Evolutionary conservation across 2,329 filamentous ascomycete species (phyloP).

Genomic region (Blastomyces silverae): DNA sequence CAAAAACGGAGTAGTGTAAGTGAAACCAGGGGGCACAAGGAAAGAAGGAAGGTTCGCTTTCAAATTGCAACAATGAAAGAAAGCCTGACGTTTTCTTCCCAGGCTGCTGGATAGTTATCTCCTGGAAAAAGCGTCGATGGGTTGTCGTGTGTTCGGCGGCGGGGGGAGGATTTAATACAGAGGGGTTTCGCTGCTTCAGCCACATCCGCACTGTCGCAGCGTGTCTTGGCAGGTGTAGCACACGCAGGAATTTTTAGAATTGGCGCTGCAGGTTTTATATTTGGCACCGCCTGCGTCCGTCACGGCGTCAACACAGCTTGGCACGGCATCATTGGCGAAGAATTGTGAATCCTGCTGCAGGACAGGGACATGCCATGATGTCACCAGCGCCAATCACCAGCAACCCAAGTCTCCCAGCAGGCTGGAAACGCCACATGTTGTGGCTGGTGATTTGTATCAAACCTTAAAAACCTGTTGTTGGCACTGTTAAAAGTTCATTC

Average conservation of each 20-base stretch:
- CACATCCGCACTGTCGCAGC: not conserved
- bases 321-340: conserved; percentile 3
- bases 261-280: not conserved
- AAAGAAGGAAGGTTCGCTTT: not conserved
- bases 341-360: not conserved
- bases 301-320: conserved; percentile 6
- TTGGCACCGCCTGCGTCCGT: conserved; percentile 1
- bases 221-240: not conserved
- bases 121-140: not conserved
- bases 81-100: not conserved
- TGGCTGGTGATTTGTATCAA: conserved; percentile 6
- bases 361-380: not conserved
- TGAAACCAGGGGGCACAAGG: not conserved
- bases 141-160: not conserved
- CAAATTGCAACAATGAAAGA: not conserved
- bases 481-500: not conserved
- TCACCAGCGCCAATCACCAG: conserved; percentile 1
- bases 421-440: not conserved
- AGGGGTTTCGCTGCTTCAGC: conserved; percentile 4
- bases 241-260: not conserved
- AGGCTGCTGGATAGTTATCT: not conserved
- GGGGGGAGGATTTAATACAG: not conserved
- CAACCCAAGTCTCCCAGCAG: too few relatives aligned
- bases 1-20: too few relatives aligned
- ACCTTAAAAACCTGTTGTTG: too few relatives aligned